Base-by-base conservation (phyloP, 2,329 filamentous ascomycete genomes). In the Teratosphaeriaceae sp. region DNA sequence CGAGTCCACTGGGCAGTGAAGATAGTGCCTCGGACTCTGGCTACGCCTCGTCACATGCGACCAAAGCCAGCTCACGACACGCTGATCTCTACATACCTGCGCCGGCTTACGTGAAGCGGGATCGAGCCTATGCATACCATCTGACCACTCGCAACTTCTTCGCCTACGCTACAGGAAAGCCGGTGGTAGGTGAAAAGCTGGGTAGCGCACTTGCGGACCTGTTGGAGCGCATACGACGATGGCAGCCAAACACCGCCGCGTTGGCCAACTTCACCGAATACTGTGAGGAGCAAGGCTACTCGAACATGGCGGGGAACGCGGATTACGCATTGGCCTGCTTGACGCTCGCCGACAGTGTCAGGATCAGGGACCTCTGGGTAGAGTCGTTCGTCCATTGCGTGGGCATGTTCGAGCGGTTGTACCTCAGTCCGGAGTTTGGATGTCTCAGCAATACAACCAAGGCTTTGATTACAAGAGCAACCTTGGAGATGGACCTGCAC, bases 351-450 rank as follows among this genome's bases (percentile, higher is more conserved):
- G 85, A 90, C 56, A 67, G 72, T 18, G 82, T 80, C 50, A 74
- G 76, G 40, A 63, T 84, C 20, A 70, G 69, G 41, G 73, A 79
- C n/a, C 64, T 86, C 11, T 90, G 86, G 70, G 73, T 80, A 9
- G 76, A 85, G 55, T 80, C 85, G 0, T 88, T 89, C 62, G 74
- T 77, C 12, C 86, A 92, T 56, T 88, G 85, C 57, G 82, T 84
- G 26, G 86, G 85, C 33, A 88, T 90, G 85, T 76, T 75, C 46
- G 77, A 84, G 16, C 68, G 69, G 20, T 48, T 89, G 4, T 67
- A 71, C 30, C 56, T 65, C 5, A 76, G 74, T 50, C 60, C 72
- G 1, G 84, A 85, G 48, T 85, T 80, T 47, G 67, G 74, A 60
- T 80, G 82, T 66, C 53, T 75, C 65, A 40, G 40, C 20, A 20